Percentiles rank a stretch among this genome's conserved stretches.
These are phyloP conservation scores for Skeletonema costatum DNA, from an alignment of 108 stramenopile species.

Conservation along the genomic window DNA sequence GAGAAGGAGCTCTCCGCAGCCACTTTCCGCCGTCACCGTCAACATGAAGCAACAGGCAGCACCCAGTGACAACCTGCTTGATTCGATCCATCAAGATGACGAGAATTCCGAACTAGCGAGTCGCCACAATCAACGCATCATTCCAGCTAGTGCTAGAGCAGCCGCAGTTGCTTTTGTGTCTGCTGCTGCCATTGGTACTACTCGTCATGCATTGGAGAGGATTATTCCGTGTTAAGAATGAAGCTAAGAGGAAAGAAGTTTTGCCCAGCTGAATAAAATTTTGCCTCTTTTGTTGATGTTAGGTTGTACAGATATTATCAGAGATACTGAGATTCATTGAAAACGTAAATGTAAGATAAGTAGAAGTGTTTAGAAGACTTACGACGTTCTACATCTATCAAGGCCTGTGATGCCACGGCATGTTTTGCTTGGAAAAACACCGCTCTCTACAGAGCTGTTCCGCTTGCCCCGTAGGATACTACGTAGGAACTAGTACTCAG, in stretches of 20 bases:
- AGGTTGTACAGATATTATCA: not conserved
- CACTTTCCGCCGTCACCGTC: not conserved
- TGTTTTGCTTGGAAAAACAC: no score
- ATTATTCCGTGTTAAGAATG: not conserved
- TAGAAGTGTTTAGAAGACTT: not conserved
- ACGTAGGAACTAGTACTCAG: no score
- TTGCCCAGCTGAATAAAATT: not conserved
- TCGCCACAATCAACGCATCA: not conserved
- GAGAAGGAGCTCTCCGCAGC: not conserved
- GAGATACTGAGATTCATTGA: not conserved
- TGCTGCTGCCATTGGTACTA: constrained; percentile 37
- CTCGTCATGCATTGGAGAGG: constrained; percentile 35
- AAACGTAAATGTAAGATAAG: not conserved
- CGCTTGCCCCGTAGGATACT: no score
- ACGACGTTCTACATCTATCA: no score
- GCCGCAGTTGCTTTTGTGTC: constrained; percentile 32
- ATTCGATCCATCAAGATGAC: not conserved
- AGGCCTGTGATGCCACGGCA: no score
- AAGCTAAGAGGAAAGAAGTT: not conserved
- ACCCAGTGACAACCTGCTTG: not conserved
- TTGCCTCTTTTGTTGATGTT: not conserved
- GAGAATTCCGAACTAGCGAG: not conserved
- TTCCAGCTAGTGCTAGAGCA: constrained; percentile 27
- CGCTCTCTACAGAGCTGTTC: no score
- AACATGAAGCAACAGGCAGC: not conserved